A percentile compares a stretch with the other conserved stretches of the same genome.
phyloP scores from a whole-genome alignment of 2,329 filamentous ascomycete genomes.

The Colletotrichum truncatum region DNA sequence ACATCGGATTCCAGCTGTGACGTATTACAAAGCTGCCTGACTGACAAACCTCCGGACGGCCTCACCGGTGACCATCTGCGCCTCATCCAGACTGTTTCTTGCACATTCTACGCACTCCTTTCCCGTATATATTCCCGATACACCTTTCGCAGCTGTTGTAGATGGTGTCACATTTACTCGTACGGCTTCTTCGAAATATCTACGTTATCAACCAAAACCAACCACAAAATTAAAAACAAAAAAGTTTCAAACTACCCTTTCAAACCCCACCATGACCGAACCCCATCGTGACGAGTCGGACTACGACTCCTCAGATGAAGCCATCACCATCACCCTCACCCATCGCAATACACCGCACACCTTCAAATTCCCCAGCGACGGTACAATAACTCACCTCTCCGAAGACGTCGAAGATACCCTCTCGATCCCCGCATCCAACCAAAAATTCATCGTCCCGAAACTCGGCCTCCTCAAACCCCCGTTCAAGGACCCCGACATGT shows the following conservation, averaged over 20 bases:
- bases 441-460: conserved; percentile 75
- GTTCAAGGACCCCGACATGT: conserved; percentile 65
- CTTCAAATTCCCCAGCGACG: conserved; percentile 52
- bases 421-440: conserved; percentile 68
- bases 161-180: background rate
- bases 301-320: conserved; percentile 33
- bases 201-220: background rate
- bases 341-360: conserved; percentile 57
- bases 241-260: background rate
- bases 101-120: conserved; percentile 6
- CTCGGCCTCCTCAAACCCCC: conserved; percentile 71
- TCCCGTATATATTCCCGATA: conserved; percentile 2
- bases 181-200: conserved; percentile 35
- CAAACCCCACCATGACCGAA: conserved; percentile 24
- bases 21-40: conserved; percentile 53
- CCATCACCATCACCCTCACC: conserved; percentile 54
- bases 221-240: background rate
- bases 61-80: conserved; percentile 24
- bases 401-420: conserved; percentile 63
- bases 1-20: conserved; percentile 32
- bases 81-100: conserved; percentile 23
- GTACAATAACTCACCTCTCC: conserved; percentile 68
- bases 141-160: background rate
- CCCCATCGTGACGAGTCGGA: conserved; percentile 20
- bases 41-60: conserved; percentile 38